phyloP scores from a whole-genome alignment of 176 grass and related monocot genomes.

The Themeda triandra region DNA sequence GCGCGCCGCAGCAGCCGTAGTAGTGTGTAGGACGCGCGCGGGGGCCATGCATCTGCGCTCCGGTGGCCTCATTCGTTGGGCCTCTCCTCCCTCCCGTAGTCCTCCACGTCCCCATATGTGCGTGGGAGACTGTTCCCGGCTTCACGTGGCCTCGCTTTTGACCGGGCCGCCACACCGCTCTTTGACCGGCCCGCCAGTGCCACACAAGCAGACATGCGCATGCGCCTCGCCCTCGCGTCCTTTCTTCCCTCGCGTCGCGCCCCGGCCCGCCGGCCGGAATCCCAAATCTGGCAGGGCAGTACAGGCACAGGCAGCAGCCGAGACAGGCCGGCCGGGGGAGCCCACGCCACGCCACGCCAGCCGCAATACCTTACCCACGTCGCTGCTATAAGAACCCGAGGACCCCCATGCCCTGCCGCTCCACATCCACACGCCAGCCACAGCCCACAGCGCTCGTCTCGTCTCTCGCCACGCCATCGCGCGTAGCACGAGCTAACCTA shows the following conservation, averaged over 20 bases:
- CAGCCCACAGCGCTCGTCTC: background rate
- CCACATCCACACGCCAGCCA: background rate
- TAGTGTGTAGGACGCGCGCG: too few relatives aligned
- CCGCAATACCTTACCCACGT: too few relatives aligned
- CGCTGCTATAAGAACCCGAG: too few relatives aligned
- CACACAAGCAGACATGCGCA: too few relatives aligned
- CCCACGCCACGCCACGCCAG: constrained; percentile 17
- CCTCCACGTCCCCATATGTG: constrained; percentile 30
- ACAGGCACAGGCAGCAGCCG: background rate
- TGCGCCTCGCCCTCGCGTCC: too few relatives aligned
- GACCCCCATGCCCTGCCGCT: too few relatives aligned
- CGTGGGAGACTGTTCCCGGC: constrained; percentile 81
- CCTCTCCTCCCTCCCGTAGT: background rate
- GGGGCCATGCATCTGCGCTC: background rate
- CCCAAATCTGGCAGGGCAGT: constrained; percentile 29
- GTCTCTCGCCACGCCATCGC: background rate
- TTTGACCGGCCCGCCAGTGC: constrained; percentile 14
- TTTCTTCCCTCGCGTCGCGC: too few relatives aligned
- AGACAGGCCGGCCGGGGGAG: background rate
- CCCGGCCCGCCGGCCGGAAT: constrained; percentile 25
- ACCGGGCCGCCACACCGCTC: constrained; percentile 55
- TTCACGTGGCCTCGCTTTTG: constrained; percentile 98
- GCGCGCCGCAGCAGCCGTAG: background rate
- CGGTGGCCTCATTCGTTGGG: background rate
- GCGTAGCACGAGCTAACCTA: background rate